Evolutionary conservation across 2,329 filamentous ascomycete genomes (phyloP), one percentile per base, ranked within the genome.

Genomic region (Trichoderma koningiopsis): DNA sequence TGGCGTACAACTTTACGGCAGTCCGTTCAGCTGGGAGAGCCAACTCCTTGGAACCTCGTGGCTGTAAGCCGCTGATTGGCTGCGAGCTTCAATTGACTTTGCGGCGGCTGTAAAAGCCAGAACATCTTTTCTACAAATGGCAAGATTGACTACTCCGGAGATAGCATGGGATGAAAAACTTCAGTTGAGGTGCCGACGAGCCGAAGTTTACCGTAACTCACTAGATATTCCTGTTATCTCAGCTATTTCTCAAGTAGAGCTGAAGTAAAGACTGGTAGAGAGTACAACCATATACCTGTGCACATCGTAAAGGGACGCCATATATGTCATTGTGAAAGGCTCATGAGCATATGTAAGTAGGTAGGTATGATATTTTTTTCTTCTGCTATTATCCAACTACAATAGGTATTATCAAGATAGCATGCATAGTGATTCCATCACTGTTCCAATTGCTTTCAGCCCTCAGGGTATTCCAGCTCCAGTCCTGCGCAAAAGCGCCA

Each of bases 381-480:
- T 24, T 13, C 47, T 24, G 49, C 49, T 55, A 64, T 43, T 64
- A 43, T 56, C 43, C 33, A 22, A 43, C 33, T 56, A 52, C 6
- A n/a, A 31, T 29, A 64, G n/a, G 49, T 3, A n/a, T 43, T 43
- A 37, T 29, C 61, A 55, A 43, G 22, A 33, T 58, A 35, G 53
- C 29, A 66, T 49, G 63, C 64, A 47, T 59, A 66, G 37, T 37
- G 33, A 29, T 22, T 33, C 40, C 57, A 33, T 61, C 57, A 52
- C 35, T 27, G 27, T 47, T 5, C 57, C 22, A 60, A 55, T 43
- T 35, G 33, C 56, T 53, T 55, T 58, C 53, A 61, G 14, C 49
- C 47, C 31, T 33, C 47, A 24, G 65, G 65, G 65, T 68, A 68
- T 68, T 68, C 19, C 43, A 55, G 59, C 37, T 57, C 68, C 68